Percentiles rank a stretch among this genome's conserved stretches.
Evolutionary conservation across 1,284 basidiomycete genomes (phyloP).

Genomic region (Malassezia globosa): DNA sequence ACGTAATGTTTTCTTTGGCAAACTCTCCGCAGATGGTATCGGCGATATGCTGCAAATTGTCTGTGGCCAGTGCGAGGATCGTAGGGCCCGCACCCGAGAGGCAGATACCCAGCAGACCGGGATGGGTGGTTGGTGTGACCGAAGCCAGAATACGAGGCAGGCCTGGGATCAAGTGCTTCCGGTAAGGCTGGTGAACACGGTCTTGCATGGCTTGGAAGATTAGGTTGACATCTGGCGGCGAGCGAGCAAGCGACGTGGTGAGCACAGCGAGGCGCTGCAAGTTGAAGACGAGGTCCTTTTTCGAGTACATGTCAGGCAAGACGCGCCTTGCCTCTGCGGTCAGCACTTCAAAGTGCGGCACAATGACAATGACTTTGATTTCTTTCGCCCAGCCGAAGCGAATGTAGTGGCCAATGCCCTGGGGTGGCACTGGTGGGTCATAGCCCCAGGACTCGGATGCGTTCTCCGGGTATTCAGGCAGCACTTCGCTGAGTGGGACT

Average conservation of each 20-base stretch:
- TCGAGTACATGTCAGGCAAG: conserved; percentile 68
- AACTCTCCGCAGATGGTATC: conserved; percentile 36
- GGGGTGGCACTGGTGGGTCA: conserved; percentile 73
- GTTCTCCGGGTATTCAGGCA: conserved; percentile 89
- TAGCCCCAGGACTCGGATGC: conserved; percentile 81
- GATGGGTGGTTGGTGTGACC: conserved; percentile 77
- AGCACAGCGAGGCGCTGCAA: conserved; percentile 93
- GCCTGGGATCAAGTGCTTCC: conserved; percentile 81
- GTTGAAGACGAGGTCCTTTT: conserved; percentile 90
- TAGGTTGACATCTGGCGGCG: conserved; percentile 79
- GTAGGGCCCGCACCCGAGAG: conserved; percentile 96
- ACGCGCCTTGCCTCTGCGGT: conserved; percentile 88
- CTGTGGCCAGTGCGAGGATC: conserved; percentile 86
- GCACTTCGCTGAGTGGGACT: conserved; percentile 86
- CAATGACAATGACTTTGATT: conserved; percentile 87
- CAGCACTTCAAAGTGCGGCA: conserved; percentile 89
- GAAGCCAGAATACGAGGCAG: conserved; percentile 55
- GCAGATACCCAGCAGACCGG: conserved; percentile 89
- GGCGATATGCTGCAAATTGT: conserved; percentile 36
- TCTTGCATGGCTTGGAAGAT: conserved; percentile 99
- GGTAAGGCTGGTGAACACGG: conserved; percentile 90
- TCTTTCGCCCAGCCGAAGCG: conserved; percentile 74
- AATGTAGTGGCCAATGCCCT: conserved; percentile 87
- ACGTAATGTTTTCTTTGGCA: conserved; percentile 30
- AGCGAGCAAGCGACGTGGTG: conserved; percentile 80